Evolutionary conservation across 2,329 filamentous ascomycete species (phyloP).

Genomic region (Neopestalotiopsis sp.): DNA sequence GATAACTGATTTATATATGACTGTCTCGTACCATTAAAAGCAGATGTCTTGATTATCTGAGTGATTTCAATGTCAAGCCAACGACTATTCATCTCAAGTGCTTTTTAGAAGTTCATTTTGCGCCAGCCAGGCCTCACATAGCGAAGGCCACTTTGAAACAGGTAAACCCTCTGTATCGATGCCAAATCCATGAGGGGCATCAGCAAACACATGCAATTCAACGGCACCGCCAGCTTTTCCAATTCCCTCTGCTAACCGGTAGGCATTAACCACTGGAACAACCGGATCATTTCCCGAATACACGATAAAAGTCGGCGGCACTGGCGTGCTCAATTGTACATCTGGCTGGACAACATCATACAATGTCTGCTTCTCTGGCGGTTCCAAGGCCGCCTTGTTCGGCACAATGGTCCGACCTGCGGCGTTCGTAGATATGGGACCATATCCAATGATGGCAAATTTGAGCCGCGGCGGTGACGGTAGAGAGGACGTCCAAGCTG

Average conservation of each 20-base stretch:
- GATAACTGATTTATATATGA: not conserved
- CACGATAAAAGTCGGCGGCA: constrained; percentile 25
- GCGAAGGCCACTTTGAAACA: constrained; percentile 23
- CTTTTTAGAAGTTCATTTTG: constrained; percentile 18
- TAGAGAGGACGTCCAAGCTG: constrained; percentile 19
- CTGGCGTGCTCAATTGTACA: constrained; percentile 23
- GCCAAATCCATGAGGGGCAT: constrained; percentile 27
- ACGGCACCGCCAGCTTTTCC: constrained; percentile 21
- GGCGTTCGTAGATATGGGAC: constrained; percentile 30
- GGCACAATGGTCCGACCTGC: constrained; percentile 25
- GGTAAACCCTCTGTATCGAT: constrained; percentile 25
- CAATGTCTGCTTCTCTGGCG: constrained; percentile 28
- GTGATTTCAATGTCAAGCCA: not conserved
- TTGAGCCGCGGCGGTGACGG: constrained; percentile 20
- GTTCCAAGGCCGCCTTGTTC: constrained; percentile 25
- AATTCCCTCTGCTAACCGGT: constrained; percentile 24
- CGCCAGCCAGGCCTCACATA: constrained; percentile 25
- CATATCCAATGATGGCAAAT: constrained; percentile 29
- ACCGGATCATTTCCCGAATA: constrained; percentile 26
- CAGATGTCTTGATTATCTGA: no score
- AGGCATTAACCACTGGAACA: constrained; percentile 28
- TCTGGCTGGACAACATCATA: constrained; percentile 28
- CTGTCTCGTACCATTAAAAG: no score
- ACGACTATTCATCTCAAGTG: no score
- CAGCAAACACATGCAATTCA: constrained; percentile 27